These are phyloP conservation scores for Ramularia collo-cygni DNA, from an alignment of 2,329 filamentous ascomycete genomes.

Conservation along the genomic window DNA sequence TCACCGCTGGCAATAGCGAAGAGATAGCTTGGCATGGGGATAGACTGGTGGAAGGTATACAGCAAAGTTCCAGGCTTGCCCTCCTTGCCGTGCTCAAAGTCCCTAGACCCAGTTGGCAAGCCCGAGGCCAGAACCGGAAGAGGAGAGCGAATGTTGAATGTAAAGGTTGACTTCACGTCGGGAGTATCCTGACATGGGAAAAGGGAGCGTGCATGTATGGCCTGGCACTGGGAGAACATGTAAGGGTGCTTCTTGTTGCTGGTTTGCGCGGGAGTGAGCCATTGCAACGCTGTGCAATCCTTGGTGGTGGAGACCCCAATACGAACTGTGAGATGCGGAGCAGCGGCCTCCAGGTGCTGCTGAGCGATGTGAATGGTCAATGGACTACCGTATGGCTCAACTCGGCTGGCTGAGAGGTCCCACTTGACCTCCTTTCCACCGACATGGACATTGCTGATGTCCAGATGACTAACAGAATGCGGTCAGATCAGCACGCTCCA, in stretches of 20 bases:
- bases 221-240: slow-evolving; percentile 97
- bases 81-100: slow-evolving; percentile 46
- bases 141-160: slow-evolving; percentile 78
- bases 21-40: slow-evolving; percentile 89
- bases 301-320: slow-evolving; percentile 57
- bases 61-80: slow-evolving; percentile 51
- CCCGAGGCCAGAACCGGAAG: slow-evolving; percentile 91
- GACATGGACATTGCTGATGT: slow-evolving; percentile 65
- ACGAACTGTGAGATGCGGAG: slow-evolving; percentile 26
- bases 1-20: slow-evolving; percentile 87
- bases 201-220: slow-evolving; percentile 86
- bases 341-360: slow-evolving; percentile 28
- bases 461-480: slow-evolving; percentile 50
- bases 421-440: slow-evolving; percentile 60
- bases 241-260: slow-evolving; percentile 94
- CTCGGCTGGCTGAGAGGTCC: slow-evolving; percentile 58
- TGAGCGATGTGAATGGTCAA: slow-evolving; percentile 53
- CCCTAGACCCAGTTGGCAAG: slow-evolving; percentile 51
- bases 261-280: slow-evolving; percentile 88
- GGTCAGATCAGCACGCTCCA: not conserved
- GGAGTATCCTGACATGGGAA: slow-evolving; percentile 98
- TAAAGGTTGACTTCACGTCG: slow-evolving; percentile 92
- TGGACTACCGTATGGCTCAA: slow-evolving; percentile 68
- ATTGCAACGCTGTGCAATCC: slow-evolving; percentile 86
- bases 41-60: slow-evolving; percentile 81